Percentiles rank a stretch among this genome's conserved stretches.
These are phyloP conservation scores for Hyaloscypha variabilis DNA, from an alignment of 495 filamentous ascomycete species.

Conservation along the genomic window DNA sequence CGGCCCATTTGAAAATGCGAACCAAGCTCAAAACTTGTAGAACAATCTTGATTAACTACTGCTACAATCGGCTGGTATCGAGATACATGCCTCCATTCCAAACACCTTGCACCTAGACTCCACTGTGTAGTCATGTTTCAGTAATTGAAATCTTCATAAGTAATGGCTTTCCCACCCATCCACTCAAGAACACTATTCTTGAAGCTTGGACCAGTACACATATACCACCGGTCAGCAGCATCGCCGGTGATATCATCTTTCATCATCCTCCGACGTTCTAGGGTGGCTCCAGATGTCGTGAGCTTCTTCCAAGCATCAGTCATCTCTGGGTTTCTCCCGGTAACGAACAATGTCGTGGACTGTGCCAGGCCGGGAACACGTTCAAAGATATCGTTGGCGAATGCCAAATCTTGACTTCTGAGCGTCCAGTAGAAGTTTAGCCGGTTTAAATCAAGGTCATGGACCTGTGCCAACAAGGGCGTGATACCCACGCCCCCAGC, in stretches of 20 bases:
- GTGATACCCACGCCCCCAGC: constrained; percentile 84
- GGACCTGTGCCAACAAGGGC: constrained; percentile 68
- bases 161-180: constrained; percentile 62
- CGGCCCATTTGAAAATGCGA: too few species aligned
- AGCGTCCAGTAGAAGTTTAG: constrained; percentile 67
- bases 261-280: constrained; percentile 55
- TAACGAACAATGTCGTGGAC: constrained; percentile 63
- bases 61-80: too few species aligned
- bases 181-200: constrained; percentile 59
- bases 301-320: constrained; percentile 39
- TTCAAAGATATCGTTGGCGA: constrained; percentile 63
- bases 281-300: constrained; percentile 29
- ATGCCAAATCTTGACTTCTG: constrained; percentile 57
- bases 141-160: constrained; percentile 67
- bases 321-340: constrained; percentile 41
- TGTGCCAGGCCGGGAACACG: constrained; percentile 50
- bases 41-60: too few species aligned
- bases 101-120: too few species aligned
- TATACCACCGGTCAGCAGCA: constrained; percentile 59
- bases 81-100: too few species aligned
- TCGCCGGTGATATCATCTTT: constrained; percentile 50
- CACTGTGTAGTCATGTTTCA: too few species aligned
- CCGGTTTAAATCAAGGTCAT: constrained; percentile 42
- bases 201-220: constrained; percentile 64
- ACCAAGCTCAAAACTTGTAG: too few species aligned